These are phyloP conservation scores for Stylosanthes scabra DNA, from an alignment of 331 rosid species.

Conservation along the genomic window DNA sequence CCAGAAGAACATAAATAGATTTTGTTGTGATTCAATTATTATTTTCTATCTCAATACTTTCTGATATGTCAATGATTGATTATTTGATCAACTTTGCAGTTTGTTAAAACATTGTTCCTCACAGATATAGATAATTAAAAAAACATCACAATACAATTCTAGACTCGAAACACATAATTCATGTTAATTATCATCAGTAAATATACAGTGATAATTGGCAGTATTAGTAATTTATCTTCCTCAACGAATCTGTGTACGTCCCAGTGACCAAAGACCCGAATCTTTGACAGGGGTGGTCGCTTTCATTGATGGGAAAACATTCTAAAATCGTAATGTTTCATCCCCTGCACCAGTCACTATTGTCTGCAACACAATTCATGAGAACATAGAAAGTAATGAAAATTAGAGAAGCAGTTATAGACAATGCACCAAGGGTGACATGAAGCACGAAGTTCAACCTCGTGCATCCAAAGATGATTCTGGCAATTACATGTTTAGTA, in stretches of 20 bases:
- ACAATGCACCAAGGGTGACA: too few species aligned
- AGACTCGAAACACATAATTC: too few species aligned
- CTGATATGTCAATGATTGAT: neutral
- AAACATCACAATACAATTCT: neutral
- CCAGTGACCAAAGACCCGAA: conserved; percentile 93
- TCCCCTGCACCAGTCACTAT: conserved; percentile 98
- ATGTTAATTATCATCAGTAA: too few species aligned
- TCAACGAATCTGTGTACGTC: conserved; percentile 75
- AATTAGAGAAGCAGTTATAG: neutral
- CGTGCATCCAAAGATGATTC: too few species aligned
- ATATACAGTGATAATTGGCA: too few species aligned
- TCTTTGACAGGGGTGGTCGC: conserved; percentile 84
- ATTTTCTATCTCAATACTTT: conserved; percentile 1
- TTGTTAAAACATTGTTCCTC: neutral
- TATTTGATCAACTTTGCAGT: neutral
- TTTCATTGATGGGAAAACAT: conserved; percentile 88
- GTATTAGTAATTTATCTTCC: neutral
- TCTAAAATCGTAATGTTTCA: conserved; percentile 94
- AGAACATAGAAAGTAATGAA: neutral
- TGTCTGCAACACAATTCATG: conserved; percentile 58
- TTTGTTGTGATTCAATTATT: neutral
- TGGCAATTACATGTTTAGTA: too few species aligned
- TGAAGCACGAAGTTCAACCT: too few species aligned
- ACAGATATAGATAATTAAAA: conserved; percentile 32
- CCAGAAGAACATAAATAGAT: conserved; percentile 41